phyloP scores from a whole-genome alignment of 1,139 yeast species.

The Nadsonia starkeyi-henricii region DNA sequence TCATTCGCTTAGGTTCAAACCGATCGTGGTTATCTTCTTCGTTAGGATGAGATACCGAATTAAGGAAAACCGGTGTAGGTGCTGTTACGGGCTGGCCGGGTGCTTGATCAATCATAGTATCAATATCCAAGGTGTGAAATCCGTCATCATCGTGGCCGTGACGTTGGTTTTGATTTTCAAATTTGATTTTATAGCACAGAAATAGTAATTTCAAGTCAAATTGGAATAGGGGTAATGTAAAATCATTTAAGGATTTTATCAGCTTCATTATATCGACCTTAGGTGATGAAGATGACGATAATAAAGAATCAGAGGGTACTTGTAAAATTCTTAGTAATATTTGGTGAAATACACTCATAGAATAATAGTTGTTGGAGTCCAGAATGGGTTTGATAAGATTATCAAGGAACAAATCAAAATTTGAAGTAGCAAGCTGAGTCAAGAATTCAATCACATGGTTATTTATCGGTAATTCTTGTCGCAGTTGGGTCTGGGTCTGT shows the following conservation, averaged over 20 bases:
- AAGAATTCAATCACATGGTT: constrained; percentile 9
- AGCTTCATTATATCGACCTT: constrained; percentile 13
- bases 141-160: constrained; percentile 1
- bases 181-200: constrained; percentile 6
- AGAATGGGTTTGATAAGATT: constrained; percentile 14
- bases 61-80: neutral
- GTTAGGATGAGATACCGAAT: neutral
- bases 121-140: neutral
- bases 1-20: no score
- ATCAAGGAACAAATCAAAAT: constrained; percentile 10
- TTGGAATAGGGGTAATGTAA: constrained; percentile 42
- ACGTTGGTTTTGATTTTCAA: neutral
- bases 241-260: constrained; percentile 28
- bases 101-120: neutral
- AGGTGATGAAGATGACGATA: neutral
- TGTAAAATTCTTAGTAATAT: constrained; percentile 9
- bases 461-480: constrained; percentile 2
- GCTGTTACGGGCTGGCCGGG: neutral
- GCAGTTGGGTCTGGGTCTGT: constrained; percentile 1
- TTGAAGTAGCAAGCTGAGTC: constrained; percentile 9
- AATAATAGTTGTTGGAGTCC: constrained; percentile 9
- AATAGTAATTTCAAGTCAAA: constrained; percentile 26
- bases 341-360: constrained; percentile 9
- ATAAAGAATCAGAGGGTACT: constrained; percentile 1
- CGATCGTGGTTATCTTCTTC: neutral